Conservation (phyloP, 2,329 filamentous ascomycete species). For the Fusarium caatingaense region DNA sequence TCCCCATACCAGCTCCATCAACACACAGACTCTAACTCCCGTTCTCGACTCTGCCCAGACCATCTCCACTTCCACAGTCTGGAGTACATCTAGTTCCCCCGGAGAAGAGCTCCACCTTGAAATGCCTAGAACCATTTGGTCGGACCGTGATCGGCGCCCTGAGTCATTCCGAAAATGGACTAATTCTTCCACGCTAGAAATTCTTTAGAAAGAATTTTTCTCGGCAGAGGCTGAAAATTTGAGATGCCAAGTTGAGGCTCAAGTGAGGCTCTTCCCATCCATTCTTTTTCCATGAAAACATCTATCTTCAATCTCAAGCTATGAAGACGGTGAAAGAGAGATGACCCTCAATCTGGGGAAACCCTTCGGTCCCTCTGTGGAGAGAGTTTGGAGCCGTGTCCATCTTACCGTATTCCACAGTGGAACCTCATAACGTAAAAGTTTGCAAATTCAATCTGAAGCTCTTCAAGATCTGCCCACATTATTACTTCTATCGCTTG, state of each 20-base stretch:
- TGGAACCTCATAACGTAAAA: constrained; percentile 42
- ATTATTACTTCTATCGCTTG: not conserved
- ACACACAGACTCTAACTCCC: not conserved
- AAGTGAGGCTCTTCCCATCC: not conserved
- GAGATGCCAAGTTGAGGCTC: constrained; percentile 8
- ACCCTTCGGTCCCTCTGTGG: not conserved
- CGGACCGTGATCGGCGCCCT: constrained; percentile 30
- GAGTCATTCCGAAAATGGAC: constrained; percentile 1
- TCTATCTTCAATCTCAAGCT: not conserved
- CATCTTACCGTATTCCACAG: not conserved
- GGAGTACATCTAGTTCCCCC: constrained; percentile 30
- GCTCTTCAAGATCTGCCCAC: constrained; percentile 12
- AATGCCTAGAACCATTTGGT: not conserved
- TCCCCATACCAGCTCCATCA: not conserved
- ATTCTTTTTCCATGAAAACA: not conserved
- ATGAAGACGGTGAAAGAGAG: rapidly evolving
- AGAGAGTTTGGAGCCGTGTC: constrained; percentile 22
- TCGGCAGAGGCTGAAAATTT: constrained; percentile 22
- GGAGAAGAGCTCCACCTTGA: not conserved
- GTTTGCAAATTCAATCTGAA: constrained; percentile 32
- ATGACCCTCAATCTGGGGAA: constrained; percentile 6
- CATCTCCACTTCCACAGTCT: not conserved
- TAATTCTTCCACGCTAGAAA: constrained; percentile 17
- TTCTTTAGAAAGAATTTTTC: constrained; percentile 15
- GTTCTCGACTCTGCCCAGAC: not conserved